phyloP scores from a whole-genome alignment of 805 yeast genomes.

The Starmerella geochares region DNA sequence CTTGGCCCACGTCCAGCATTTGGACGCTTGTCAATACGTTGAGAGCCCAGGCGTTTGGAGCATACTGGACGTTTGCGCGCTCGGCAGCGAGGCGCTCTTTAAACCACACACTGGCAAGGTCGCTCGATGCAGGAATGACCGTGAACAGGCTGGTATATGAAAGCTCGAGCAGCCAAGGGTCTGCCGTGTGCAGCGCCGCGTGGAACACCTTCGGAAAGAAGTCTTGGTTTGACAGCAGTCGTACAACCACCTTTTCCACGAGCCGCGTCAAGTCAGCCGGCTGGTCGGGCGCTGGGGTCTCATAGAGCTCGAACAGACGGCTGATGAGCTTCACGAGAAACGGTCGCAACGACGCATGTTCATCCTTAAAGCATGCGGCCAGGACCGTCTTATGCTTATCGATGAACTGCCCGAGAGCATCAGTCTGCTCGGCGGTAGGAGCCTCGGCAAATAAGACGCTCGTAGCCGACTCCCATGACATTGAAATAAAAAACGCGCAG shows the following conservation, averaged over 20 bases:
- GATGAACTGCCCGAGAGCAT: slow-evolving; percentile 21
- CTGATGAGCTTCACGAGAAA: slow-evolving; percentile 11
- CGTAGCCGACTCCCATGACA: slow-evolving; percentile 24
- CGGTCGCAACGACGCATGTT: slow-evolving; percentile 13
- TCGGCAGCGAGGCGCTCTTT: slow-evolving; percentile 10
- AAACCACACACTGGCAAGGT: slow-evolving; percentile 21
- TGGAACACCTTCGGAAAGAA: slow-evolving; percentile 22
- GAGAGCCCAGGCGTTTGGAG: slow-evolving; percentile 13
- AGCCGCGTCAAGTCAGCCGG: slow-evolving; percentile 2
- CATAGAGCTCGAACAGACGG: slow-evolving; percentile 18
- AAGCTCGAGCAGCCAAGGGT: slow-evolving; percentile 19
- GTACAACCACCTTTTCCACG: slow-evolving; percentile 15
- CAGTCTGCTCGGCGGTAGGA: slow-evolving; percentile 19
- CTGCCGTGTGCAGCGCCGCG: slow-evolving; percentile 9
- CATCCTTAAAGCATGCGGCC: slow-evolving; percentile 11
- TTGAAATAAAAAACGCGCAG: slow-evolving; percentile 2
- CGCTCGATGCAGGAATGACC: slow-evolving; percentile 23
- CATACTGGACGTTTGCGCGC: background rate
- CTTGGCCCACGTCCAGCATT: slow-evolving; percentile 28
- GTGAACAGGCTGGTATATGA: slow-evolving; percentile 22
- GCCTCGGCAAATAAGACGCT: slow-evolving; percentile 14
- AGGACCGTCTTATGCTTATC: slow-evolving; percentile 14
- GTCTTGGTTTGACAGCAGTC: slow-evolving; percentile 13
- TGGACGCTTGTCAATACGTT: slow-evolving; percentile 22
- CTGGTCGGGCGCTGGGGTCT: background rate